Conservation (phyloP, 768 basidiomycete species). For the Psilocybe tampanensis region DNA sequence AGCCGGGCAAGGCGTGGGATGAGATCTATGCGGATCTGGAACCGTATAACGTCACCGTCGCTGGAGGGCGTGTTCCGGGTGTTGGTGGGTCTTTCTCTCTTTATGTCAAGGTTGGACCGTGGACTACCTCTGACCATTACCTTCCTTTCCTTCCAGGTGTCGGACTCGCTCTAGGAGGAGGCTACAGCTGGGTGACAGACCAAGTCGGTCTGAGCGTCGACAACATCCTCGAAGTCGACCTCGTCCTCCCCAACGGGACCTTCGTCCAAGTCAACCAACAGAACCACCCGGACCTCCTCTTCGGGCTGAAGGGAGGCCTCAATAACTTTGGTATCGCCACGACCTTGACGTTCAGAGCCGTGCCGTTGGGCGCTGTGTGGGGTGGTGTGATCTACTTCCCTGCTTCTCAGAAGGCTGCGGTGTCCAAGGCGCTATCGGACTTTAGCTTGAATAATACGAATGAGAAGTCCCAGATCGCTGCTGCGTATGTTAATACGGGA, state of each 20-base stretch:
- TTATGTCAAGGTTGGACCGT: too few relatives aligned
- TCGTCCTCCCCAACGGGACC: slow-evolving; percentile 56
- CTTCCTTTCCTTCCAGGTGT: slow-evolving; percentile 42
- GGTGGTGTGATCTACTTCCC: not conserved
- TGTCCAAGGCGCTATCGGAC: slow-evolving; percentile 3
- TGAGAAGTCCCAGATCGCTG: slow-evolving; percentile 4
- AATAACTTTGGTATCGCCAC: slow-evolving; percentile 53
- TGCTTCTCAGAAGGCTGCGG: not conserved
- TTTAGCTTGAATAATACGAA: slow-evolving; percentile 3
- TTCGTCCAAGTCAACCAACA: slow-evolving; percentile 34
- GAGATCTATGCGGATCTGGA: slow-evolving; percentile 56
- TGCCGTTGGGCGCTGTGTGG: slow-evolving; percentile 6
- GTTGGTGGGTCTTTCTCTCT: slow-evolving; percentile 44
- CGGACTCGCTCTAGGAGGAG: slow-evolving; percentile 35
- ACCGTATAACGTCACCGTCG: slow-evolving; percentile 51
- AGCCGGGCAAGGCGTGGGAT: slow-evolving; percentile 60
- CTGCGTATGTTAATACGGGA: slow-evolving; percentile 1
- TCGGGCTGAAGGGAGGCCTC: slow-evolving; percentile 55
- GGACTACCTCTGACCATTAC: too few relatives aligned
- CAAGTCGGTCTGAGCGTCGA: slow-evolving; percentile 60
- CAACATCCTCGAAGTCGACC: slow-evolving; percentile 50
- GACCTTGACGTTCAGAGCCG: slow-evolving; percentile 1
- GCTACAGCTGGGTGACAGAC: slow-evolving; percentile 66
- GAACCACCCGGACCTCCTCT: slow-evolving; percentile 41
- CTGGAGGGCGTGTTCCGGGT: slow-evolving; percentile 59